Evolutionary conservation across 2,329 filamentous ascomycete genomes (phyloP), one percentile per base, ranked within the genome.

Genomic region (Thelonectria olida): DNA sequence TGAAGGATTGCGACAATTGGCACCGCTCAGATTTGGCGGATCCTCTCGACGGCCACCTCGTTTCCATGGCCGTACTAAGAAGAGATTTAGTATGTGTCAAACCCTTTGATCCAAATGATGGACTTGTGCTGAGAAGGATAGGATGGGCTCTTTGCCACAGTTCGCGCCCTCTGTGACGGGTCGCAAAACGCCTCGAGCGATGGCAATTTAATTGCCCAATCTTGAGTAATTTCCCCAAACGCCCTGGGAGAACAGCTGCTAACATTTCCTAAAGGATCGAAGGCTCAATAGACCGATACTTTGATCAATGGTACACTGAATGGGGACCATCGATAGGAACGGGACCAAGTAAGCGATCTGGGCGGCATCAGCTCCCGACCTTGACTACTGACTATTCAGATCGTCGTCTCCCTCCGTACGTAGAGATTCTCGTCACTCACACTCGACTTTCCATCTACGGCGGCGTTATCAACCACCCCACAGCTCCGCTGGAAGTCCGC

Each of bases 371-470:
- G 17, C 15, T 9, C 2, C n/a, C 2, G 15, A 25, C 2, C 20
- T 65, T 62, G 15, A 4, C 2, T 10, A 59, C 69, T 60, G 28
- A 64, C 44, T 20, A 13, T 3, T 22, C 1, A 81, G 83, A 86
- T 53, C 79, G 81, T 15, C 81, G 81, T 2, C 81, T 92, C 1
- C 90, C 90, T 0, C 89, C 90, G 0, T 92, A 92, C 63, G 90
- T 92, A 23, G 90, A 92, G 60, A 92, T 92, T 53, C 80, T 92
- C 3, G 88, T 91, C 38, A 90, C 86, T 0, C 90, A 92, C 66
- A 92, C 90, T 1, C 85, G 89, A 23, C 79, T 92, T 2, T 92
- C 90, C n/a, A 90, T 90, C 13, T 92, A 92, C 72, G 87, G 88
- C 55, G 88, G 87, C 61, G 89, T 92, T 10, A 90, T 92, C 70